phyloP scores from a whole-genome alignment of 345 rosid genomes.

The Brassica juncea region DNA sequence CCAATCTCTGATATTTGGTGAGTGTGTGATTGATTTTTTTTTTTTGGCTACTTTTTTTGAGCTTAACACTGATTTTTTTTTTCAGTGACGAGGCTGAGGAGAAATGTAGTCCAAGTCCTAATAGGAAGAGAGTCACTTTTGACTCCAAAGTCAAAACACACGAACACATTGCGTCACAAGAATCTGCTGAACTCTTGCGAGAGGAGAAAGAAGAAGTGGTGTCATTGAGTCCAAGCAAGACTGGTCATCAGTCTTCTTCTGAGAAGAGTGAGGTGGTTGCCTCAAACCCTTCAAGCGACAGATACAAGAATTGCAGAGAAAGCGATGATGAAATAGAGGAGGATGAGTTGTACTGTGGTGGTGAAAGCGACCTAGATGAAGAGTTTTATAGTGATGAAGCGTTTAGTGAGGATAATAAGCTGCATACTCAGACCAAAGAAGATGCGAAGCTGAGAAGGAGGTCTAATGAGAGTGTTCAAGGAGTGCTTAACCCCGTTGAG shows the following conservation, averaged over 20 bases:
- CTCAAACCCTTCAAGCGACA: constrained; percentile 60
- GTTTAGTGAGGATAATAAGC: constrained; percentile 36
- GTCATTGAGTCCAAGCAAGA: constrained; percentile 42
- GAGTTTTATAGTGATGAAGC: constrained; percentile 42
- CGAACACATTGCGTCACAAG: constrained; percentile 54
- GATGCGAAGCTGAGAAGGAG: constrained; percentile 36
- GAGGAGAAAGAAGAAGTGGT: too few species aligned
- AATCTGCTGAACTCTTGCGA: constrained; percentile 39
- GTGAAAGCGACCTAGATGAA: constrained; percentile 50
- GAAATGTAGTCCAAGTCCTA: constrained; percentile 41
- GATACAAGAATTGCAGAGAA: constrained; percentile 71
- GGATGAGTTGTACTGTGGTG: constrained; percentile 43
- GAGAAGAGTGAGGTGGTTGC: constrained; percentile 47
- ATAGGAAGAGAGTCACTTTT: constrained; percentile 76
- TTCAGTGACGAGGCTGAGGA: constrained; percentile 51
- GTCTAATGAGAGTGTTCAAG: constrained; percentile 45
- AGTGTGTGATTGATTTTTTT: constrained; percentile 25
- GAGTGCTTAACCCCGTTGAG: constrained; percentile 85
- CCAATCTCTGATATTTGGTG: constrained; percentile 45
- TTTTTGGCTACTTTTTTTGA: neutral
- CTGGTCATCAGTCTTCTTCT: constrained; percentile 45
- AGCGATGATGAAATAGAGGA: constrained; percentile 58
- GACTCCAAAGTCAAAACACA: constrained; percentile 65
- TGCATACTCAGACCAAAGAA: neutral
- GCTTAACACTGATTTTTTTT: constrained; percentile 10